Evolutionary conservation across 495 filamentous ascomycete genomes (phyloP).

Genomic region (Annulohypoxylon nitens): DNA sequence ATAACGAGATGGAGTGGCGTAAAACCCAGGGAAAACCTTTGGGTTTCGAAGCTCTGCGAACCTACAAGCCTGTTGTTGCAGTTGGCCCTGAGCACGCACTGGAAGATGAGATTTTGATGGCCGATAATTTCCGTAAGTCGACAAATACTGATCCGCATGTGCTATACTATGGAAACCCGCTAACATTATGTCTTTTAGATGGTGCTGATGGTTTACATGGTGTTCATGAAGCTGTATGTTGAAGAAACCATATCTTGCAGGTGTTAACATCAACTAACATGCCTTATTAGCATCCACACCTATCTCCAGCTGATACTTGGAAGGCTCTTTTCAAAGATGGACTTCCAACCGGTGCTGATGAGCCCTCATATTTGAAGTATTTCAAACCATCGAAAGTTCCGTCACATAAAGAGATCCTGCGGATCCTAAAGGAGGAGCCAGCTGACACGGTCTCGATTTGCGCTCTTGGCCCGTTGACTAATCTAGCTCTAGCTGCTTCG

Average conservation of each 20-base stretch:
- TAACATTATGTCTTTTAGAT: conserved; percentile 65
- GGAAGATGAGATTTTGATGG: conserved; percentile 83
- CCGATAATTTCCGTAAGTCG: conserved; percentile 89
- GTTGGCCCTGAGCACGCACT: conserved; percentile 88
- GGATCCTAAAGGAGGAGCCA: conserved; percentile 80
- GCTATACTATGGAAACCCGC: background rate
- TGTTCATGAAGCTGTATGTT: conserved; percentile 82
- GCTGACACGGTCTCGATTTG: conserved; percentile 88
- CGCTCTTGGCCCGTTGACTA: conserved; percentile 90
- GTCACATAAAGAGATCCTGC: conserved; percentile 87
- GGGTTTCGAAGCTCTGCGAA: conserved; percentile 76
- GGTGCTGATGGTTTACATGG: conserved; percentile 90
- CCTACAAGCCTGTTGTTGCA: conserved; percentile 83
- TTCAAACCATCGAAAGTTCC: conserved; percentile 80
- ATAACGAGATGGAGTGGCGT: conserved; percentile 90
- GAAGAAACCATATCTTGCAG: background rate
- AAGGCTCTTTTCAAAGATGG: conserved; percentile 78
- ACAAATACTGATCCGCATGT: background rate
- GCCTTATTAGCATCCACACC: conserved; percentile 80
- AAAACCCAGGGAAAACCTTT: conserved; percentile 70
- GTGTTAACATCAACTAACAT: conserved; percentile 20
- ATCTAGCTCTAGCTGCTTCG: conserved; percentile 87
- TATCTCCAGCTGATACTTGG: conserved; percentile 88
- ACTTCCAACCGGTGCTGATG: conserved; percentile 56
- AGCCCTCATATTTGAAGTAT: conserved; percentile 59